Base-by-base conservation (phyloP, 2,329 filamentous ascomycete genomes). In the Penicillium sp. region DNA sequence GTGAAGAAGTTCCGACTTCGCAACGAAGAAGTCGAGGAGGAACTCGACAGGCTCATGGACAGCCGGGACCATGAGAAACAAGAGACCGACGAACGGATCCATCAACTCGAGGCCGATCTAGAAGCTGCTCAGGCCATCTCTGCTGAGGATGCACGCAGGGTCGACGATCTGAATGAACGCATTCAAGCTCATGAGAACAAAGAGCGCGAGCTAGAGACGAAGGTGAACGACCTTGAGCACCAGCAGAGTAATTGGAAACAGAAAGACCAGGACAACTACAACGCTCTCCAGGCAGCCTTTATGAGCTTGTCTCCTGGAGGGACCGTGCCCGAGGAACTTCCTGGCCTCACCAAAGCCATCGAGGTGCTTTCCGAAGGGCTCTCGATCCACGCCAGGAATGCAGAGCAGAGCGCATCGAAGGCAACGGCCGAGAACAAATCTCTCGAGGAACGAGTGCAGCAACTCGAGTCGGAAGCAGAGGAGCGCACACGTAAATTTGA, bases 11-110 rank as follows among this genome's bases (percentile, higher is more conserved):
- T 91, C 49, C 91, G 87, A 63, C 78, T 84, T 46, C 87, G 85
- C 45, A 76, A 93, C 0, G 93, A 97, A 65, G 89, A 97, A 59
- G 80, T 87, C 5, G 93, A 98, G 70, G 91, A 96, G 62, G 91
- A 95, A 64, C 81, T 97, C 44, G 91, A 96, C 60, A 81, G 89
- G 52, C 81, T 92, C 47, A 79, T 89, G 37, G 89, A 89, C 60
- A 90, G 87, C 35, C 81, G 88, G 38, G 89, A 96, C 58, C 86
- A 95, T 58, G 88, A 93, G 62, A 88, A 84, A 62, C 82, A 81
- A 3, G 79, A 80, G 2, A 79, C 84, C 39, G 86, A 92, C 54
- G 81, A 86, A 41, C 84, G 79, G 50, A 75, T 90, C 28, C 82
- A 82, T 40, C 75, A 78, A 7, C 77, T 95, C 1, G 81, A 90